Evolutionary conservation across 2,329 filamentous ascomycete species (phyloP), one percentile per base, ranked within the genome.

Genomic region (Parascedosporium putredinis): DNA sequence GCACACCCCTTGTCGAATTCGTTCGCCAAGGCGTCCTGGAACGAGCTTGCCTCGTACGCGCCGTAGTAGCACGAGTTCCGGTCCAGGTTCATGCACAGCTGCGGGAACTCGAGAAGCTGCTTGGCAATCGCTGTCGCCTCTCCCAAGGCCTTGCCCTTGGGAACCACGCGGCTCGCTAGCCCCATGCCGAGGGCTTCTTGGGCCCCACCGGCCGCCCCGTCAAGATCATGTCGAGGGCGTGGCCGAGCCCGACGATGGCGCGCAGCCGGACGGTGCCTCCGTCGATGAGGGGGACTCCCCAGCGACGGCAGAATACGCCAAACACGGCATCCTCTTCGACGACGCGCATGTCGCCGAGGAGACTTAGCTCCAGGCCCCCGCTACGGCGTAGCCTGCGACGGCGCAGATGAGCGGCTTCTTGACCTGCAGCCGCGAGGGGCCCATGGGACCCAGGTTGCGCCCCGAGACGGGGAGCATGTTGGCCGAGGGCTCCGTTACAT

Each of bases 181-280:
- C 75, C 76, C 63, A 78, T 75, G 1, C 57, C 44, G 24, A 75
- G 55, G 1, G 75, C 75, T 55, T 80, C 75, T 16, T 66, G 55
- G 0, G 75, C 75, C 0, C 53, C 0, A 79, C 72, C 0, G 67
- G 56, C 1, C 74, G 61, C 0, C 76, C 76, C 0, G 76, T 79
- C 4, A 80, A 61, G n/a, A 79, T 75, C 69, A 79, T 73, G 57
- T 79, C 76, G 50, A 79, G 53, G 0, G 76, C 75, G 2, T 73
- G 58, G 0, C 74, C 73, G 1, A 79, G 62, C 0, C 76, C 76
- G 22, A 79, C 57, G 31, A 77, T 66, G 1, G 67, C 67, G 50
- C 71, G 74, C 3, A 78, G 59, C 2, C 75, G 67, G 0, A 78
- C 73, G 0, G 75, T 78, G 1, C 75, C 76, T 5, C 60, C 64